Conservation (phyloP, 495 filamentous ascomycete genomes). For the Talaromyces adpressus region DNA sequence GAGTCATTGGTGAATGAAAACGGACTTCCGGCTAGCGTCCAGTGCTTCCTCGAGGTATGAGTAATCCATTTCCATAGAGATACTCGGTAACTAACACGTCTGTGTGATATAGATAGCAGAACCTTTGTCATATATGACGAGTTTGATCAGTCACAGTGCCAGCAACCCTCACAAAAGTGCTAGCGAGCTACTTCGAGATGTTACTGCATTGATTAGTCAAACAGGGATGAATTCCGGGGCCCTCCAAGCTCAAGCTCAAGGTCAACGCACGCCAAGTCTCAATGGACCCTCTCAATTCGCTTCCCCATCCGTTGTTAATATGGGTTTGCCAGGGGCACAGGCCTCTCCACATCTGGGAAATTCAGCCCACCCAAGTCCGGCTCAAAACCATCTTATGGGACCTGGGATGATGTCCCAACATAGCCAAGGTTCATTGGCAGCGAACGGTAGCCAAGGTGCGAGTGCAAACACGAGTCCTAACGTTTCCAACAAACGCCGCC, state of each 20-base stretch:
- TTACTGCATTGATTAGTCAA: slow-evolving; percentile 5
- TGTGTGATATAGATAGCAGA: slow-evolving; percentile 51
- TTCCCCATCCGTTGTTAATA: slow-evolving; percentile 44
- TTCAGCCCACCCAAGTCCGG: slow-evolving; percentile 41
- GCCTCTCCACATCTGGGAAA: slow-evolving; percentile 37
- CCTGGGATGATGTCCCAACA: slow-evolving; percentile 63
- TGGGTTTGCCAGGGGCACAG: slow-evolving; percentile 36
- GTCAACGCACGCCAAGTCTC: slow-evolving; percentile 28
- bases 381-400: slow-evolving; percentile 33
- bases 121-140: slow-evolving; percentile 59
- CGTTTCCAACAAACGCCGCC: slow-evolving; percentile 67
- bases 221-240: slow-evolving; percentile 14
- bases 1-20: slow-evolving; percentile 56
- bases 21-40: slow-evolving; percentile 50
- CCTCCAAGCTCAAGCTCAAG: slow-evolving; percentile 29
- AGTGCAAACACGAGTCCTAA: slow-evolving; percentile 84
- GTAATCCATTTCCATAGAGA: background rate
- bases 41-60: slow-evolving; percentile 64
- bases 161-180: slow-evolving; percentile 6
- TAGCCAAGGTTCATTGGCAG: slow-evolving; percentile 61
- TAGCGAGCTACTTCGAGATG: slow-evolving; percentile 6
- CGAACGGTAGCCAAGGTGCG: slow-evolving; percentile 54
- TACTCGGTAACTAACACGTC: background rate
- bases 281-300: slow-evolving; percentile 42
- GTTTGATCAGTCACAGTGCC: slow-evolving; percentile 6